Evolutionary conservation across 1,284 basidiomycete species (phyloP), one percentile per base, ranked within the genome.

Genomic region (Porogramme epimiltina): DNA sequence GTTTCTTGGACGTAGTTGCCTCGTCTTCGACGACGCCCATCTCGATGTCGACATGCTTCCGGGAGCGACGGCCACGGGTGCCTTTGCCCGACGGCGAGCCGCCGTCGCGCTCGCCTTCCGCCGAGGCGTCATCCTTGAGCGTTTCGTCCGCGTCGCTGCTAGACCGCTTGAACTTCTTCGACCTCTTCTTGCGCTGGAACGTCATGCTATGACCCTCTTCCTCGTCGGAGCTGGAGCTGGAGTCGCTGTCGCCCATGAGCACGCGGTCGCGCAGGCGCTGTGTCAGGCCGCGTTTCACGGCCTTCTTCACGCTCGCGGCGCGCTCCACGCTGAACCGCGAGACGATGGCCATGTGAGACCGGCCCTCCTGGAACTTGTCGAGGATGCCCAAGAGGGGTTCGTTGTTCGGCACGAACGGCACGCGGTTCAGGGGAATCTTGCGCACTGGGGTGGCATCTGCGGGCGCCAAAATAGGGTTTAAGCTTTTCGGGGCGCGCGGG

Each of bases 291-390:
- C 78, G 77, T 64, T 88, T 90, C 45, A 85, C 84, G 16, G 79
- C 84, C 55, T 85, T 75, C 71, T 87, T 86, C 23, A 86, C 83
- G 52, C 82, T 84, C 33, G 76, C 78, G 20, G 80, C 85, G 73
- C 80, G 64, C 58, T 66, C 67, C 55, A 72, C 57, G 49, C 71
- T 72, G 62, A 75, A 69, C 42, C 87, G 81, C 51, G 84, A 85
- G 56, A 96, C 92, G 58, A 95, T 89, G 25, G 94, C 94, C 80
- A 96, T 93, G 66, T 96, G 93, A 38, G 88, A 91, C 36, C 91
- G 81, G 10, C 93, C 93, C 65, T 95, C 92, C 68, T 95, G 93
- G 70, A 96, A 96, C 55, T 81, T 88, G 67, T 95, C 93, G 47
- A 96, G 79, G 58, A 95, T 91, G 36, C 91, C 87, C 19, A 95